Base-by-base conservation (phyloP, 1,139 yeast species). In the Kodamaea ohmeri region DNA sequence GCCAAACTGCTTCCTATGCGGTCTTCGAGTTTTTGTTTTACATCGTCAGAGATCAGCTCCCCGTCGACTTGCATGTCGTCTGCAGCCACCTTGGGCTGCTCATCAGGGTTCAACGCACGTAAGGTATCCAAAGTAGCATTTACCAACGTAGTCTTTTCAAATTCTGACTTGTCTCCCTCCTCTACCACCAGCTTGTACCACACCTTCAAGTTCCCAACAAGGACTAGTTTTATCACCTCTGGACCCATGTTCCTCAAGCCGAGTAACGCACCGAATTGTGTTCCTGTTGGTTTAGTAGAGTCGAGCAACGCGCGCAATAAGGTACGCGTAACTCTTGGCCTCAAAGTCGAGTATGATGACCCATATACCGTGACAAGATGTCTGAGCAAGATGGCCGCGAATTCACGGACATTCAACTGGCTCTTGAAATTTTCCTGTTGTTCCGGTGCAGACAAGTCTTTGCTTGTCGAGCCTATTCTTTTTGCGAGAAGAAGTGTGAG, bases 241-340 rank as follows among this genome's bases (percentile, higher is more conserved):
- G 80, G 71, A 2, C 97, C 98, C 58, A 94, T 66, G 20, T 84
- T 87, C 42, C 77, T 76, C 53, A 92, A 75, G 3, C 97, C 98
- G 35, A 80, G 76, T 34, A 94, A 76, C 3, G 97, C 85, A 30
- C 99, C 99, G 52, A 85, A 92, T 48, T 89, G 89, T 0, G 97
- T 88, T 1, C 96, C 96, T 9, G 84, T 75, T 1, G 92, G 92
- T 51, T 88, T 76, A 4, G 81, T 63, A 14, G 71, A 63, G 47
- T 92, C 96, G 60, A 94, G 71, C 49, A 94, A 85, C 0, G 97
- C 97, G 51, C 95, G 80, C 41, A 94, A 69, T 42, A 94, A 68
- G 1, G 98, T 94, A 58, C 98, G 75, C 2, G 97, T 89, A 4
- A 92, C 94, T 46, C 98, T 76, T 22, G 98, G 97, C 53, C 89